phyloP scores from a whole-genome alignment of 2,329 filamentous ascomycete genomes.

The Penicillium paneum region DNA sequence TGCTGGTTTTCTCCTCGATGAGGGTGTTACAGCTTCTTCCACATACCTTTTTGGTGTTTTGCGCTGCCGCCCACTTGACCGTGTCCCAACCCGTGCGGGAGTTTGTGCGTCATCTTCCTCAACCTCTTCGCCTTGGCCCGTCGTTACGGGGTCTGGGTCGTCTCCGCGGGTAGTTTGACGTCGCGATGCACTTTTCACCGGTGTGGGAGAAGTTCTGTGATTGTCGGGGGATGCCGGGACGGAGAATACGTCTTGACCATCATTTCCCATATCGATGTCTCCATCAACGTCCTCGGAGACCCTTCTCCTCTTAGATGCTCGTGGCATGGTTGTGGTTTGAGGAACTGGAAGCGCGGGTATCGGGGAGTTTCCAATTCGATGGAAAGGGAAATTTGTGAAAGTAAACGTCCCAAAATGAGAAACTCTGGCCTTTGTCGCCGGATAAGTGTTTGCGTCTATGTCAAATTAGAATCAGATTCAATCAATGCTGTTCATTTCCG shows the following conservation, averaged over 20 bases:
- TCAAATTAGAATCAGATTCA: background rate
- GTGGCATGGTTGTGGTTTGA: conserved; percentile 28
- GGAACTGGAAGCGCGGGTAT: background rate
- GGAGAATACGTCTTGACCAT: conserved; percentile 14
- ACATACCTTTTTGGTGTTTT: conserved; percentile 35
- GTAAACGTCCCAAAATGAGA: background rate
- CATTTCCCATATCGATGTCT: conserved; percentile 30
- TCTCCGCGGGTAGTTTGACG: conserved; percentile 22
- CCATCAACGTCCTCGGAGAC: conserved; percentile 35
- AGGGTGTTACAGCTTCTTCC: conserved; percentile 23
- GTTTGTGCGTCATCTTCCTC: conserved; percentile 19
- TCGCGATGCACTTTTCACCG: conserved; percentile 21
- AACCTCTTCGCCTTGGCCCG: conserved; percentile 6
- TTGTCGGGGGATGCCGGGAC: conserved; percentile 15
- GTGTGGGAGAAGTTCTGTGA: conserved; percentile 13
- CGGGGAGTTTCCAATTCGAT: background rate
- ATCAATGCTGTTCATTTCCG: conserved; percentile 2
- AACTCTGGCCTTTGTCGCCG: background rate
- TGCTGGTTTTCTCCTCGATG: conserved; percentile 21
- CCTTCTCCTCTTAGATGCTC: conserved; percentile 36
- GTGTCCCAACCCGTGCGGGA: conserved; percentile 25
- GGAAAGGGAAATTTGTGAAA: background rate
- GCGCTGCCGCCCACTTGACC: conserved; percentile 36
- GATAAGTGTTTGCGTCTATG: conserved; percentile 1
- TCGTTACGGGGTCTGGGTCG: conserved; percentile 5